These are phyloP conservation scores for Nakazawaea ishiwadae DNA, from an alignment of 805 yeast genomes.

Conservation along the genomic window DNA sequence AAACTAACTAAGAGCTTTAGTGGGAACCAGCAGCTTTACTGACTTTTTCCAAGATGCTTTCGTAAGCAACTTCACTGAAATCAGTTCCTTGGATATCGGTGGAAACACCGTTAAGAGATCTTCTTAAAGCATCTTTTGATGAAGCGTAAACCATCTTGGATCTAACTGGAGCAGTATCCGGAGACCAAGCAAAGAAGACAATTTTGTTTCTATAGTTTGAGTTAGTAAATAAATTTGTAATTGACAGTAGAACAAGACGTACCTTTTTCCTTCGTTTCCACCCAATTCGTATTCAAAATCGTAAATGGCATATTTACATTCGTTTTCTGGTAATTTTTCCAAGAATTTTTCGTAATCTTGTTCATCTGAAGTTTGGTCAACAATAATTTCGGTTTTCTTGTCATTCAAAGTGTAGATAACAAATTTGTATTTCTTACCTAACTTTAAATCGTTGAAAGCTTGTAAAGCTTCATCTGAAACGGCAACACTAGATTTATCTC, in stretches of 20 bases:
- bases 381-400: constrained; percentile 83
- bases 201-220: constrained; percentile 43
- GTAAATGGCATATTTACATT: constrained; percentile 93
- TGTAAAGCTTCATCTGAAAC: constrained; percentile 83
- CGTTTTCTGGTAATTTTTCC: constrained; percentile 89
- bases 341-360: constrained; percentile 80
- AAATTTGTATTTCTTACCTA: constrained; percentile 85
- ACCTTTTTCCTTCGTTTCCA: constrained; percentile 91
- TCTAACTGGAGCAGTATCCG: constrained; percentile 94
- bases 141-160: constrained; percentile 97
- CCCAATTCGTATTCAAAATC: constrained; percentile 93
- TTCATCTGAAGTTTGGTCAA: constrained; percentile 75
- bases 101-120: constrained; percentile 92
- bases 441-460: constrained; percentile 94
- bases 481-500: constrained; percentile 79
- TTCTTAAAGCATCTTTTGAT: constrained; percentile 96
- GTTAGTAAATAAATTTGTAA: background rate
- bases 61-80: constrained; percentile 94
- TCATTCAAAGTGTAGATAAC: constrained; percentile 79
- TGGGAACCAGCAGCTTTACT: constrained; percentile 74
- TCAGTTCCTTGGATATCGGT: constrained; percentile 98
- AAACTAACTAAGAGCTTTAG: too few species aligned
- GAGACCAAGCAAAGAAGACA: constrained; percentile 87
- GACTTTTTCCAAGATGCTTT: constrained; percentile 85
- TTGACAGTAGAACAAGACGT: constrained; percentile 35